Percentiles rank a stretch among this genome's conserved stretches.
Conservation (phyloP, 2,329 filamentous ascomycete species). For the Didymella segeticola region DNA sequence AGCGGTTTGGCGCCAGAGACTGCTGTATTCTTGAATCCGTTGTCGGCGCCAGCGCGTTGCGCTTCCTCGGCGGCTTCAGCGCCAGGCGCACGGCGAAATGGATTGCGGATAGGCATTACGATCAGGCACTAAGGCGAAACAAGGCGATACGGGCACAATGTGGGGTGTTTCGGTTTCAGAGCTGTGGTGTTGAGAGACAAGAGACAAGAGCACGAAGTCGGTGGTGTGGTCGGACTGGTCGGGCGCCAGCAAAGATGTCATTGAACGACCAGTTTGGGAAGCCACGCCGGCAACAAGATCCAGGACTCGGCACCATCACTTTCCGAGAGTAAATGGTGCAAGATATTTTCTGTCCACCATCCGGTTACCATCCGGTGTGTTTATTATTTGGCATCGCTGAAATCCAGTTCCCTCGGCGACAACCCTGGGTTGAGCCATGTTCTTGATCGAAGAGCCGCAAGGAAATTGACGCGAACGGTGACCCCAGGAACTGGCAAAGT, state of each 20-base stretch:
- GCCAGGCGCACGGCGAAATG: constrained; percentile 47
- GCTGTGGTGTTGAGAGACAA: constrained; percentile 25
- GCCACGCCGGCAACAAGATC: constrained; percentile 11
- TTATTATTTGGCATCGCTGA: constrained; percentile 2
- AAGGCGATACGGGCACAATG: constrained; percentile 25
- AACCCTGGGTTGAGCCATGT: constrained; percentile 1
- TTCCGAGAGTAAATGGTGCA: constrained; percentile 11
- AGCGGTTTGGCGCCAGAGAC: constrained; percentile 49
- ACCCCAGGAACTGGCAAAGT: constrained; percentile 7
- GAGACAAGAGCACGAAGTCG: constrained; percentile 15
- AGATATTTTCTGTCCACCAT: too few species aligned
- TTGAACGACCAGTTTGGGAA: constrained; percentile 13
- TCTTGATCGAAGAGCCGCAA: neutral
- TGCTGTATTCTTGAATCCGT: constrained; percentile 42
- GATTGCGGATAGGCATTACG: constrained; percentile 52
- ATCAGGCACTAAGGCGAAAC: constrained; percentile 19
- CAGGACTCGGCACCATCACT: constrained; percentile 13
- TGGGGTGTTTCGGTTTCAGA: constrained; percentile 26
- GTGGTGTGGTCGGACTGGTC: constrained; percentile 12
- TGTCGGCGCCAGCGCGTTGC: constrained; percentile 41
- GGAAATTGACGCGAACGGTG: constrained; percentile 1
- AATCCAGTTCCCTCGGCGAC: constrained; percentile 2
- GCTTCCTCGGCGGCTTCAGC: constrained; percentile 43
- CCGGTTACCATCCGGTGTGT: constrained; percentile 1
- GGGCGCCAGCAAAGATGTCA: constrained; percentile 16